Percentiles rank a stretch among this genome's conserved stretches.
phyloP scores from a whole-genome alignment of 805 yeast species.

The Torulaspora franciscae region DNA sequence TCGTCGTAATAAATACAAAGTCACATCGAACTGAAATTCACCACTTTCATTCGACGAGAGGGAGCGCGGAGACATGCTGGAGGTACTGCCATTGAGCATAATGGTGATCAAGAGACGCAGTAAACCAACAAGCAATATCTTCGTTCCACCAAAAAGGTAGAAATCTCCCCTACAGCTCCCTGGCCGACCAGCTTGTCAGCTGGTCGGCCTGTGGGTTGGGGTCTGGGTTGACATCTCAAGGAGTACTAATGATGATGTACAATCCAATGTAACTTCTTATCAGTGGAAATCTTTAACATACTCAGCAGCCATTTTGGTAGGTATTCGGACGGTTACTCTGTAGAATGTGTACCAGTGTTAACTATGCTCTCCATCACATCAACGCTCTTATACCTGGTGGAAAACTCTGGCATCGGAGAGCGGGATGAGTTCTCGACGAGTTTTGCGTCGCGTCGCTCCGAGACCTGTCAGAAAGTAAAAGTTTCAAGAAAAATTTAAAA shows the following conservation, averaged over 20 bases:
- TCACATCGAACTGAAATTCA: constrained; percentile 39
- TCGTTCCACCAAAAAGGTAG: constrained; percentile 20
- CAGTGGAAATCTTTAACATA: constrained; percentile 23
- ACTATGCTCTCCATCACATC: no score
- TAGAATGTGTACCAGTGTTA: neutral
- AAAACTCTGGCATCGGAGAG: neutral
- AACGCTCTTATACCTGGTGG: no score
- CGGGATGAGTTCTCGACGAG: neutral
- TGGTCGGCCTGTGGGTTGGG: neutral
- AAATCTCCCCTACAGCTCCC: constrained; percentile 28
- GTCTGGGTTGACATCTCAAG: constrained; percentile 5
- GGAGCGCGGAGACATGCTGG: constrained; percentile 37
- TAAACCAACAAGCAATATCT: constrained; percentile 22
- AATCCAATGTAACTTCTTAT: constrained; percentile 27
- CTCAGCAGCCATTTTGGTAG: constrained; percentile 37
- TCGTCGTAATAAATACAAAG: constrained; percentile 22
- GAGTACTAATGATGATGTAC: constrained; percentile 4
- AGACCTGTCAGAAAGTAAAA: no score
- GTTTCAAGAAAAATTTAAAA: no score
- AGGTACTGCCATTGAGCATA: constrained; percentile 10
- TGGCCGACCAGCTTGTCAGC: neutral
- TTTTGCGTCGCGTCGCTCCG: no score
- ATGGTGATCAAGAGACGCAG: constrained; percentile 15
- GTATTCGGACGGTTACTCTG: neutral
- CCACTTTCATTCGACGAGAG: constrained; percentile 40